Percentiles rank a stretch among this genome's conserved stretches.
Evolutionary conservation across 2,329 filamentous ascomycete genomes (phyloP).

Genomic region (Stagonosporopsis rhizophila): DNA sequence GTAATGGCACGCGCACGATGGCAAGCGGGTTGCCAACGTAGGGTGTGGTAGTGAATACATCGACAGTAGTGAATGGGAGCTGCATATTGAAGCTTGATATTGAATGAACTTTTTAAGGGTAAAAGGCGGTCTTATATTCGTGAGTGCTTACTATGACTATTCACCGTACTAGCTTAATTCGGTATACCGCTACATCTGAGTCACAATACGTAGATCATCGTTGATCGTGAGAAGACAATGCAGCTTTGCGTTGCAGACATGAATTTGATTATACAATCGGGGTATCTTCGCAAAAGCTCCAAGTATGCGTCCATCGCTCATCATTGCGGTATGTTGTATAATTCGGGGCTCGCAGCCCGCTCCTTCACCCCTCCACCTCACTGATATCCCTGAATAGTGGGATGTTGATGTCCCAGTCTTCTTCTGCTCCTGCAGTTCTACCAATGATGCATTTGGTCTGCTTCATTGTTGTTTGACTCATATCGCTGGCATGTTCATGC

Average conservation of each 20-base stretch:
- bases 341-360: background rate
- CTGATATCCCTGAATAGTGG: conserved; percentile 29
- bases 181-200: background rate
- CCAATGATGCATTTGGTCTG: conserved; percentile 48
- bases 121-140: background rate
- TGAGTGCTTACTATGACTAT: conserved; percentile 1
- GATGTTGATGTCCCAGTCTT: conserved; percentile 51
- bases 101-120: background rate
- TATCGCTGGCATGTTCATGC: conserved; percentile 43
- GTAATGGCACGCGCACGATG: conserved; percentile 57
- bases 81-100: conserved; percentile 20
- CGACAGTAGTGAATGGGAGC: conserved; percentile 47
- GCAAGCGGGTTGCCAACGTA: conserved; percentile 61
- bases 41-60: conserved; percentile 56
- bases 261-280: background rate
- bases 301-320: background rate
- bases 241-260: background rate
- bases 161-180: background rate
- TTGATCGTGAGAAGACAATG: background rate
- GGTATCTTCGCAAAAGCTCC: background rate
- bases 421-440: conserved; percentile 37
- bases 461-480: conserved; percentile 36
- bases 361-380: conserved; percentile 13
- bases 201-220: background rate
- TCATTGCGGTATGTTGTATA: background rate